A percentile compares a stretch with the other conserved stretches of the same genome.
These are phyloP conservation scores for Cicer yamashitae DNA, from an alignment of 306 rosid genomes.

Conservation along the genomic window DNA sequence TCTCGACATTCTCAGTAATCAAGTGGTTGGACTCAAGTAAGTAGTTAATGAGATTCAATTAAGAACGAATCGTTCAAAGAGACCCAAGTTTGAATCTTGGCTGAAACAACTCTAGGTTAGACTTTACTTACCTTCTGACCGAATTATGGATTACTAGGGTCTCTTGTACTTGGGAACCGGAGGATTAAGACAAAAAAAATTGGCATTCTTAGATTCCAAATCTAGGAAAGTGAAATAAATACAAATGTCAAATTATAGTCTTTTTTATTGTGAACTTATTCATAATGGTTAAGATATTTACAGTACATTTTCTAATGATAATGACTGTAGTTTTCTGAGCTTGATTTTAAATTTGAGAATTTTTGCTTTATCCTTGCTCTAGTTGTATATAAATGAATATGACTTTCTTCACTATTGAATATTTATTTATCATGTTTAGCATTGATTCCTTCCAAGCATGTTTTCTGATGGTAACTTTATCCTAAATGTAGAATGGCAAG, in stretches of 20 bases:
- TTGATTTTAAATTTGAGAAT: neutral
- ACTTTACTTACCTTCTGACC: too few relatives aligned
- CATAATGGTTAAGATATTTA: neutral
- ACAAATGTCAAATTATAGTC: neutral
- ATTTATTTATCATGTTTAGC: neutral
- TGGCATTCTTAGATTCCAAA: neutral
- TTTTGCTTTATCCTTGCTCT: neutral
- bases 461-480: constrained; percentile 29
- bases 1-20: neutral
- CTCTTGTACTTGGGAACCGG: too few relatives aligned
- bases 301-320: neutral
- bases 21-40: too few relatives aligned
- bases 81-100: too few relatives aligned
- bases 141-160: too few relatives aligned
- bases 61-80: too few relatives aligned
- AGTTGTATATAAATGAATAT: neutral
- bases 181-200: too few relatives aligned
- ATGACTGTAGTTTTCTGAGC: neutral
- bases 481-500: constrained; percentile 58
- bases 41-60: too few relatives aligned
- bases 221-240: neutral
- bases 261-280: neutral
- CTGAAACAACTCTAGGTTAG: too few relatives aligned
- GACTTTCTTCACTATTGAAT: neutral
- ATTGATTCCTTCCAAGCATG: neutral